Conservation (phyloP, 768 basidiomycete genomes). For the Boletus sensibilis region DNA sequence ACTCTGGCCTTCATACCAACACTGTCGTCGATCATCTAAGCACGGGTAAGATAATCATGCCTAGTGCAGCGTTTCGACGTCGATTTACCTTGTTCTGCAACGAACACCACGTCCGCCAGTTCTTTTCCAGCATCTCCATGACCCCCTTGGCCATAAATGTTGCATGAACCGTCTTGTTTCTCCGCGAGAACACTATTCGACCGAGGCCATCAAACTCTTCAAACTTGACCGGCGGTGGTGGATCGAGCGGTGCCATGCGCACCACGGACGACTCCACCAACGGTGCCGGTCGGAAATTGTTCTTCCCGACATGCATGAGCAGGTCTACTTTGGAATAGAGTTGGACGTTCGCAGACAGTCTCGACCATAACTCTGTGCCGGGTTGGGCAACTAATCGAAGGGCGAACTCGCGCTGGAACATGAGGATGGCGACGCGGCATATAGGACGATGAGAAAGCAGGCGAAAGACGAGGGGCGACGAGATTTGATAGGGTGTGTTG, state of each 20-base stretch:
- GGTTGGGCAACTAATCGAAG: slow-evolving; percentile 87
- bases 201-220: slow-evolving; percentile 97
- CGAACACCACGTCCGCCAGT: slow-evolving; percentile 90
- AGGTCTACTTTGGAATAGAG: slow-evolving; percentile 96
- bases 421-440: slow-evolving; percentile 92
- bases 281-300: slow-evolving; percentile 95
- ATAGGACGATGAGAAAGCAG: slow-evolving; percentile 94
- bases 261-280: slow-evolving; percentile 93
- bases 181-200: slow-evolving; percentile 83
- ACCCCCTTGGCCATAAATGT: slow-evolving; percentile 95
- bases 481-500: slow-evolving; percentile 99
- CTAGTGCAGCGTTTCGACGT: neutral
- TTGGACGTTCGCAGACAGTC: slow-evolving; percentile 95
- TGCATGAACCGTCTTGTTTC: slow-evolving; percentile 88
- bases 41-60: neutral
- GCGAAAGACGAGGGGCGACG: slow-evolving; percentile 95
- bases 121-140: slow-evolving; percentile 89
- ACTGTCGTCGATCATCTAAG: slow-evolving; percentile 67
- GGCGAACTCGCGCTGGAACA: slow-evolving; percentile 99
- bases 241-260: slow-evolving; percentile 86
- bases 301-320: slow-evolving; percentile 93
- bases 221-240: slow-evolving; percentile 92
- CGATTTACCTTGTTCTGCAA: slow-evolving; percentile 60
- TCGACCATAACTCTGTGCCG: slow-evolving; percentile 84
- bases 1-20: slow-evolving; percentile 68